Evolutionary conservation across 805 yeast genomes (phyloP), one percentile per base, ranked within the genome.

Genomic region (Lipomyces spencermartinsiae): DNA sequence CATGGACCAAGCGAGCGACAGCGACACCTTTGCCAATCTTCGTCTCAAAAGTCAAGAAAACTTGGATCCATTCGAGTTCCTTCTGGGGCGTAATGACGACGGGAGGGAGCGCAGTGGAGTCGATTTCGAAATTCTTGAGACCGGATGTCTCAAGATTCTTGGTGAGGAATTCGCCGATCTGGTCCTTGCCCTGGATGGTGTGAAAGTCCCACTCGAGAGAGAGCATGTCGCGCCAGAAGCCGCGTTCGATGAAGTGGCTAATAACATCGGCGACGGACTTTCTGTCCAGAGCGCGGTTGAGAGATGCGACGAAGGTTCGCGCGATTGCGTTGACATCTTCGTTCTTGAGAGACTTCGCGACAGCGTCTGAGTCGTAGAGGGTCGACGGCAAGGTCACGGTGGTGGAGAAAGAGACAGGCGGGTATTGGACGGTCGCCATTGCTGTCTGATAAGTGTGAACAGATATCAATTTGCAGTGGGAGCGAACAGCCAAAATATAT

Each of bases 211-310:
- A 74, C 29, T 76, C 73, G 39, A 80, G 71, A 19, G 77, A 69
- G 46, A 79, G 71, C 68, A 80, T 82, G 67, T 81, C 84, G 68
- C 78, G 78, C 84, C 83, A 80, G 49, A 76, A 62, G 31, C 71
- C 71, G 46, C 22, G 39, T 31, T 53, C 43, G 35, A 59, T 22
- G 51, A 65, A 54, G 39, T 22, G 60, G 34, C 19, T 54, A 1
- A 57, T 61, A 33, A 54, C 49, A 12, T 35, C 55, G 33, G 57
- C 25, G 49, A 61, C 61, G 34, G 54, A 25, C 14, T 29, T 61
- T 6, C 8, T 5, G 2, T 56, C 51, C 2, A 64, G 51, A 33
- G 67, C 66, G 31, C 22, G 9, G 68, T 55, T 63, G 49, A 64
- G 34, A 19, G 68, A 19, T 5, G 25, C 39, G 14, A 63, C 54